A percentile compares a stretch with the other conserved stretches of the same genome.
Evolutionary conservation across 805 yeast species (phyloP).

Genomic region (Yarrowia bubula): DNA sequence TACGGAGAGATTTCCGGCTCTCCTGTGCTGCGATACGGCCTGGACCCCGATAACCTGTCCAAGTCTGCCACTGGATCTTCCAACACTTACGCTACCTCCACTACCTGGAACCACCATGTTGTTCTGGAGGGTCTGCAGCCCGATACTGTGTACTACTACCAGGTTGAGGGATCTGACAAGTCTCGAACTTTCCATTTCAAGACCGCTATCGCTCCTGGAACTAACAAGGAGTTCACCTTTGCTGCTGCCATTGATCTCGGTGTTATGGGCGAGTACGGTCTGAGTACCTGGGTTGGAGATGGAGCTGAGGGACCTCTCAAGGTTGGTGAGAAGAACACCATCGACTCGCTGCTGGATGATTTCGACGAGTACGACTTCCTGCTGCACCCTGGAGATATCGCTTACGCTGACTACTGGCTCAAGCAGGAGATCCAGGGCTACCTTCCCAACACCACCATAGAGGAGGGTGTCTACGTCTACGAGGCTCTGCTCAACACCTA

Average conservation of each 20-base stretch:
- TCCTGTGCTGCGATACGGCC: slow-evolving; percentile 36
- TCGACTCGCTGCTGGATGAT: slow-evolving; percentile 31
- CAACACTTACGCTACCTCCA: slow-evolving; percentile 33
- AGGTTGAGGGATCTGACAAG: slow-evolving; percentile 30
- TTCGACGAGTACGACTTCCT: slow-evolving; percentile 33
- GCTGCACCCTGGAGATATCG: slow-evolving; percentile 38
- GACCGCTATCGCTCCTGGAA: slow-evolving; percentile 31
- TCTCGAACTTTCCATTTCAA: slow-evolving; percentile 24
- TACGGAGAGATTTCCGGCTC: slow-evolving; percentile 27
- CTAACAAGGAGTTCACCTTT: slow-evolving; percentile 24
- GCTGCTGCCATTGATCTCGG: slow-evolving; percentile 22
- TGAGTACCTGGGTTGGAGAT: slow-evolving; percentile 22
- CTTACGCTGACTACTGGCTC: slow-evolving; percentile 39
- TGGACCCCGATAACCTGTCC: slow-evolving; percentile 27
- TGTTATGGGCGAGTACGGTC: slow-evolving; percentile 27
- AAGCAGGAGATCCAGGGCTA: slow-evolving; percentile 31
- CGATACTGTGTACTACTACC: slow-evolving; percentile 37
- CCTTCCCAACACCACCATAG: slow-evolving; percentile 27
- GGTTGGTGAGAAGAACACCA: slow-evolving; percentile 29
- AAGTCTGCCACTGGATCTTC: slow-evolving; percentile 28
- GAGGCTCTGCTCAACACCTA: slow-evolving; percentile 33
- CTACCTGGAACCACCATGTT: slow-evolving; percentile 36
- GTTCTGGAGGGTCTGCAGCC: slow-evolving; percentile 34
- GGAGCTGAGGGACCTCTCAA: slow-evolving; percentile 11
- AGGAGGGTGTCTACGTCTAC: slow-evolving; percentile 30